Evolutionary conservation across 768 basidiomycete genomes (phyloP), one percentile per base, ranked within the genome.

Genomic region (Kwoniella pini): DNA sequence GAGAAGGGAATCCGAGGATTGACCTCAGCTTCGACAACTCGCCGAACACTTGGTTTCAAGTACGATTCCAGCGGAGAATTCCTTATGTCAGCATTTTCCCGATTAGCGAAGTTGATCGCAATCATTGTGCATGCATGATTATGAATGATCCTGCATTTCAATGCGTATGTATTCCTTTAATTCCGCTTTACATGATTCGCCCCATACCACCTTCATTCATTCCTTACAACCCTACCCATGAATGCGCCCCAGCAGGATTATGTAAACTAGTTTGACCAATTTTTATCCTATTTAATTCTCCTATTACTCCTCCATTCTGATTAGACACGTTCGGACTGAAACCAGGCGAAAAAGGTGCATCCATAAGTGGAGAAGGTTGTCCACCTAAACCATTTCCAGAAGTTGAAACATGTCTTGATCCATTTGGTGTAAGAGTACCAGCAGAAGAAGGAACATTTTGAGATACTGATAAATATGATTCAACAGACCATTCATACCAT

Each of bases 401-500:
- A 3, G 43, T 22, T 5, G 55, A 57, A 27, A 57, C 55, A 24
- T 57, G 55, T 39, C 55, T 44, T 28, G 44, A 46, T 6, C 62
- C 59, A 24, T 38, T 56, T 2, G 62, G 56, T 17, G 54, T 62
- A 33, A 52, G 38, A 49, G 12, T 21, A 26, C 43, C 55, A 26
- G 55, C 39, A 17, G 39, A 44, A 17, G 38, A 39, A 2, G 54
- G 36, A 13, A 26, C 38, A 26, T 55, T 43, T 24, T 51, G 42
- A 30, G 67, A 63, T 17, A 87, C 81, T 4, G 89, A 85, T 53
- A 98, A 81, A 81, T 90, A 98, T 17, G 91, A 87, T 72, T 97
- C 94, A 0, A 92, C 93, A 72, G 89, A 87, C 96, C 96, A 99
- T 79, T 98, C 96, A 79, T 98, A 98, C 96, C 96, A 99, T 13